Conservation (phyloP, 805 yeast genomes). For the Cyberlindnera misumaiensis region DNA sequence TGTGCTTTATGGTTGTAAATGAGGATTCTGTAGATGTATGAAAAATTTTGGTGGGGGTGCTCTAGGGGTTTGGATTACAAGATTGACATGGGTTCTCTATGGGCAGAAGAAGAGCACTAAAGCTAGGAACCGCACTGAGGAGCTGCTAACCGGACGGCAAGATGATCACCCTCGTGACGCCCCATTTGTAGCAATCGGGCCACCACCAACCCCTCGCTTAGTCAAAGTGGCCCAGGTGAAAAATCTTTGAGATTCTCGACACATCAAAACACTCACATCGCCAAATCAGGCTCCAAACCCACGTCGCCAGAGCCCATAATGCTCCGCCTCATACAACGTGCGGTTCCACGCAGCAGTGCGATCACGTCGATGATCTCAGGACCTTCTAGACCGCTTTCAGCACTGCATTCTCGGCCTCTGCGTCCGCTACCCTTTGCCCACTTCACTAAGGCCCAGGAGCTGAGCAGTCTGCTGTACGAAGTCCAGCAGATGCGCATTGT, state of each 20-base stretch:
- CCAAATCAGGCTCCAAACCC: not conserved
- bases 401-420: not conserved
- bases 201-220: not conserved
- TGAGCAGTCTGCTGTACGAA: constrained; percentile 6
- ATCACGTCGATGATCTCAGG: too few species aligned
- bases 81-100: too few species aligned
- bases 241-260: constrained; percentile 1
- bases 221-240: not conserved
- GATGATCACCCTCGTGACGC: not conserved
- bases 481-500: constrained; percentile 16
- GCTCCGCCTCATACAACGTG: not conserved
- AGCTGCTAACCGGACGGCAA: too few species aligned
- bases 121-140: too few species aligned
- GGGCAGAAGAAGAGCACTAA: too few species aligned
- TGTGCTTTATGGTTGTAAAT: not conserved
- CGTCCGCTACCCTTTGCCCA: not conserved
- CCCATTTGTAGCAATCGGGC: too few species aligned
- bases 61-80: too few species aligned
- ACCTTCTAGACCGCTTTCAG: not conserved
- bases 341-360: too few species aligned
- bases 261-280: not conserved
- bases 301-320: not conserved
- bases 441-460: not conserved
- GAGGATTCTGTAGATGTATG: too few species aligned
- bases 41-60: not conserved